Base-by-base conservation (phyloP, 805 yeast genomes). In the Barnettozyma sucrosica region DNA sequence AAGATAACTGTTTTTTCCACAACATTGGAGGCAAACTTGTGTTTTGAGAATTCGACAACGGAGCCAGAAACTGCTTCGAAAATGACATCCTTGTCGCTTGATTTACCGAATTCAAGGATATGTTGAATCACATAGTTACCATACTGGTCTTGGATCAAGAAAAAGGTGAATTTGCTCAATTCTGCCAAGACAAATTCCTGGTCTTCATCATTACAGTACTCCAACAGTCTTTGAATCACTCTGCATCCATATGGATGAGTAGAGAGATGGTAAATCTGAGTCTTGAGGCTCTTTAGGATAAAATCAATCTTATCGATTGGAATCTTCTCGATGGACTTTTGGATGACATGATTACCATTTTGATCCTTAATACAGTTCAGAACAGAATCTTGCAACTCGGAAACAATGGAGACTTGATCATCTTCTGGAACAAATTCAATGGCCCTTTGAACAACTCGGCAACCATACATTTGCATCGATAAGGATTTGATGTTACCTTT, bases 111-210 rank as follows among this genome's bases (percentile, higher is more conserved):
- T 65, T 89, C 95, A 53, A 93, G 77, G 46, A 93, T 85, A 65
- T 93, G 97, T 66, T 93, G 99, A 61, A 93, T 89, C 36, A 93
- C 99, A 62, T 93, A 93, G 69, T 93, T 93, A 51, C 99, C 99
- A 65, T 89, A 93, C 69, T 93, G 98, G 64, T 93, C 98, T 63
- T 89, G 96, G 49, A 90, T 86, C 59, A 93, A 74, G 59, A 79
- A 81, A 53, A 77, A 83, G 21, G 88, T 77, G 59, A 79, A 85
- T 44, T 80, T 77, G 56, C 82, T 82, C 58, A 93, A 72, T 62
- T 89, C 95, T 23, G 68, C 70, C 58, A 93, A 67, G 46, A 93
- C 82, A 45, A 70, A 72, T 23, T 72, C 68, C 64, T 86, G 90
- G 57, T 89, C 90, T 6, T 71, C 76, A 8, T 65, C 66, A 21